Conservation (phyloP, 1,139 yeast species). For the Meyerozyma carpophila region DNA sequence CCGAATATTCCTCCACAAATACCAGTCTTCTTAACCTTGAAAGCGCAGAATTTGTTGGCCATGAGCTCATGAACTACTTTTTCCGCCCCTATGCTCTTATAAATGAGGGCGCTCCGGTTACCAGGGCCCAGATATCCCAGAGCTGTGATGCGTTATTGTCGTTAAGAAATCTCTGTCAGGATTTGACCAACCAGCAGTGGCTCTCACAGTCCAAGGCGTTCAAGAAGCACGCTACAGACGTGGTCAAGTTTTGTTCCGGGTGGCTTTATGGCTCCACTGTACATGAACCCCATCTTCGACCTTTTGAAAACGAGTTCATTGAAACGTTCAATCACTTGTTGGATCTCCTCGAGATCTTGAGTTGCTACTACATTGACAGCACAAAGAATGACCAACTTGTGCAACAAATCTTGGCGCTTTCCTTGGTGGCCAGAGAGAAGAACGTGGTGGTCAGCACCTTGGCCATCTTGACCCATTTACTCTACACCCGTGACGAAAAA, state of each 20-base stretch:
- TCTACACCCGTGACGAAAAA: slow-evolving; percentile 25
- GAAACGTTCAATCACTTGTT: slow-evolving; percentile 69
- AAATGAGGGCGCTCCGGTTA: slow-evolving; percentile 16
- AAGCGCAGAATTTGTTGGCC: slow-evolving; percentile 42
- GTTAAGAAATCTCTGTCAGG: slow-evolving; percentile 77
- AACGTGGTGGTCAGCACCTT: slow-evolving; percentile 42
- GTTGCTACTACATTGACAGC: slow-evolving; percentile 77
- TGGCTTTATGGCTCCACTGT: slow-evolving; percentile 26
- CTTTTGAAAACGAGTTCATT: slow-evolving; percentile 33
- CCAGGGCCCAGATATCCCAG: slow-evolving; percentile 32
- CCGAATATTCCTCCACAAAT: slow-evolving; percentile 49
- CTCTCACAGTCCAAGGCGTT: slow-evolving; percentile 53
- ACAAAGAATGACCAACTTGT: slow-evolving; percentile 59
- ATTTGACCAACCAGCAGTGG: slow-evolving; percentile 75
- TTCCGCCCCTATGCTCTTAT: slow-evolving; percentile 25
- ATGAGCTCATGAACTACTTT: slow-evolving; percentile 44
- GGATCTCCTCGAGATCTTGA: slow-evolving; percentile 80
- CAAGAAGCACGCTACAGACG: slow-evolving; percentile 40
- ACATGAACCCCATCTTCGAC: slow-evolving; percentile 13
- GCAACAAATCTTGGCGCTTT: slow-evolving; percentile 41
- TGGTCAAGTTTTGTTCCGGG: slow-evolving; percentile 44
- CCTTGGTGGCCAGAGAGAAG: slow-evolving; percentile 50
- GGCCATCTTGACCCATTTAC: slow-evolving; percentile 38
- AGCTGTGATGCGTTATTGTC: slow-evolving; percentile 64
- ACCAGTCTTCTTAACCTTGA: slow-evolving; percentile 48